phyloP scores from a whole-genome alignment of 257 asterid genomes.

The Salvia miltiorrhiza region DNA sequence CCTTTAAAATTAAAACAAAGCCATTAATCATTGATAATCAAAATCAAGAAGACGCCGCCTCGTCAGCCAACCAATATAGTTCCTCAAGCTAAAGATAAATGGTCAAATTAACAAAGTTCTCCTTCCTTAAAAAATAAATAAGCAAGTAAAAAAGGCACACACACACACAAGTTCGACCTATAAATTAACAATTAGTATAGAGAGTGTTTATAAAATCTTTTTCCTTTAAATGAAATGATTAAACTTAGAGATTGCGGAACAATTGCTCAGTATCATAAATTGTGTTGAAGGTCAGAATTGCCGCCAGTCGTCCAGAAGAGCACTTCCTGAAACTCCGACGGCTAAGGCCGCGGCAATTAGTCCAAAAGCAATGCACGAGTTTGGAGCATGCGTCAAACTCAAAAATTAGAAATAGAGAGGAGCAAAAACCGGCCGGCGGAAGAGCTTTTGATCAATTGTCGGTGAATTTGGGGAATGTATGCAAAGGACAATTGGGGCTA shows the following conservation, averaged over 20 bases:
- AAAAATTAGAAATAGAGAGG: too few species aligned
- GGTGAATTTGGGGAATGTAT: neutral
- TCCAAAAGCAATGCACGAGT: neutral
- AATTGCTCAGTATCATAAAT: neutral
- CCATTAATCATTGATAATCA: neutral
- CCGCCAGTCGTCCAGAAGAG: neutral
- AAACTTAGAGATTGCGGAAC: neutral
- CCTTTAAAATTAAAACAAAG: slow-evolving; percentile 36
- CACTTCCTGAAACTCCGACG: neutral
- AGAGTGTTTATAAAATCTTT: neutral
- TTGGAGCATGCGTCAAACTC: too few species aligned
- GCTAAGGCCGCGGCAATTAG: neutral
- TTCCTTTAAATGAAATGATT: neutral
- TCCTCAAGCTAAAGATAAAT: neutral
- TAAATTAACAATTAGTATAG: neutral
- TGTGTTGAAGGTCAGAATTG: neutral
- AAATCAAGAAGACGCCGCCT: neutral
- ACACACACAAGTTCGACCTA: neutral
- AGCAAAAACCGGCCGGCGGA: neutral
- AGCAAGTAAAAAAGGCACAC: neutral
- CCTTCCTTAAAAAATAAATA: neutral
- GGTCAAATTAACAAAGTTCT: neutral
- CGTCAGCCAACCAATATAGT: too few species aligned
- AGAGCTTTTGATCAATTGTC: neutral
- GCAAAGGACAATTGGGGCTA: too few species aligned